A percentile compares a stretch with the other conserved stretches of the same genome.
These are phyloP conservation scores for Mycena sp. DNA, from an alignment of 1,284 basidiomycete species.

Conservation along the genomic window DNA sequence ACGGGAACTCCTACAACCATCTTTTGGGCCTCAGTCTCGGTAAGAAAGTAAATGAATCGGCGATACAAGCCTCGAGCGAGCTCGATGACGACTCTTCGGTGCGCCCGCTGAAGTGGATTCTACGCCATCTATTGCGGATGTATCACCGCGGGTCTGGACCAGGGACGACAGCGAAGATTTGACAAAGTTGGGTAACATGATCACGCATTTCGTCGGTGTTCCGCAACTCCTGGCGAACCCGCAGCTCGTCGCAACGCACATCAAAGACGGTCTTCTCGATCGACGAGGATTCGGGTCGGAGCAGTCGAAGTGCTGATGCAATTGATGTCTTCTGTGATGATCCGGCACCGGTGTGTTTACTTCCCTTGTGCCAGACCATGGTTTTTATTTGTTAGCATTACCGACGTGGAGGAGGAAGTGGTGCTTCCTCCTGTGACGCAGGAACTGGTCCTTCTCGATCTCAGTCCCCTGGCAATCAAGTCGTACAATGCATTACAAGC, in stretches of 20 bases:
- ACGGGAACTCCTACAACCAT: constrained; percentile 87
- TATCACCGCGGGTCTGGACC: constrained; percentile 66
- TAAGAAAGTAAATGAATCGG: constrained; percentile 34
- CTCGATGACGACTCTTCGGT: constrained; percentile 13
- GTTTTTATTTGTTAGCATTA: constrained; percentile 53
- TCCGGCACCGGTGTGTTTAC: constrained; percentile 73
- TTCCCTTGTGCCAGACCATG: not conserved
- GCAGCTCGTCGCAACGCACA: constrained; percentile 55
- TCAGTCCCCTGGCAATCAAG: constrained; percentile 73
- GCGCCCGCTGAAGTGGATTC: too few species aligned
- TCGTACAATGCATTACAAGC: constrained; percentile 89
- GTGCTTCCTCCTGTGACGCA: constrained; percentile 70
- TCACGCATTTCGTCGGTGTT: constrained; percentile 74
- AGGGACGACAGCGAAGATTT: constrained; percentile 71
- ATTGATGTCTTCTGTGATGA: constrained; percentile 79
- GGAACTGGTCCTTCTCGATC: constrained; percentile 70
- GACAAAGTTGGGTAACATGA: constrained; percentile 75
- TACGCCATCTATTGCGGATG: not conserved
- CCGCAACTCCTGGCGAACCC: constrained; percentile 66
- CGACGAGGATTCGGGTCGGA: constrained; percentile 72
- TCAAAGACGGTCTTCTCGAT: constrained; percentile 66
- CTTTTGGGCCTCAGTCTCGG: constrained; percentile 76
- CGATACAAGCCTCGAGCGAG: constrained; percentile 41
- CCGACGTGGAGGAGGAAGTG: constrained; percentile 80
- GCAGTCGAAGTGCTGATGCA: constrained; percentile 73